Base-by-base conservation (phyloP, 1,284 basidiomycete genomes). In the Grifola frondosa region DNA sequence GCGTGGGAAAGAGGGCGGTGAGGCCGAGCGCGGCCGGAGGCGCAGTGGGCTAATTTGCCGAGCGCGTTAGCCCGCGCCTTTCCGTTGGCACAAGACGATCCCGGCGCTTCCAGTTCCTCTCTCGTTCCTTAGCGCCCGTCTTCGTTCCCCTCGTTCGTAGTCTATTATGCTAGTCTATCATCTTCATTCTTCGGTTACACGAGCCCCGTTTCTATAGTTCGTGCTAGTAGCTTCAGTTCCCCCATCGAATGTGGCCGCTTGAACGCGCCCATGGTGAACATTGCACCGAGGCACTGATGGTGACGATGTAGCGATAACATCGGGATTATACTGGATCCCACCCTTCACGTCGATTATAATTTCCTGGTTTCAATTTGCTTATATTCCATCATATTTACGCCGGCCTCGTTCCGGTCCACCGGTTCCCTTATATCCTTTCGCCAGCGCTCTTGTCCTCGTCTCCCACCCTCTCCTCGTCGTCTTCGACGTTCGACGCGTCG, bases 1-100 rank as follows among this genome's bases (percentile, higher is more conserved):
- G 64, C 69, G 74, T 73, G 75, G 64, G 73, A 70, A 67, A 32
- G 26, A 30, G 23, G n/a, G n/a, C n/a, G n/a, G n/a, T n/a, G n/a
- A n/a, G 49, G 37, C 37, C 30, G 48, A 45, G 35, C 39, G 40
- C 32, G 13, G 15, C 20, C 41, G n/a, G n/a, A n/a, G n/a, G n/a
- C n/a, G n/a, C n/a, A n/a, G n/a, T n/a, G n/a, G n/a, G n/a, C n/a
- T n/a, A n/a, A n/a, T n/a, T n/a, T n/a, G n/a, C n/a, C n/a, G n/a
- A n/a, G n/a, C n/a, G n/a, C n/a, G n/a, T n/a, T n/a, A n/a, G n/a
- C n/a, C n/a, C n/a, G n/a, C n/a, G n/a, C n/a, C n/a, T n/a, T n/a
- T n/a, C n/a, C n/a, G n/a, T n/a, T n/a, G n/a, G n/a, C n/a, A n/a
- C n/a, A n/a, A n/a, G n/a, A n/a, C n/a, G n/a, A n/a, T n/a, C n/a